phyloP scores from a whole-genome alignment of 805 yeast species.

The Metschnikowia sp. region DNA sequence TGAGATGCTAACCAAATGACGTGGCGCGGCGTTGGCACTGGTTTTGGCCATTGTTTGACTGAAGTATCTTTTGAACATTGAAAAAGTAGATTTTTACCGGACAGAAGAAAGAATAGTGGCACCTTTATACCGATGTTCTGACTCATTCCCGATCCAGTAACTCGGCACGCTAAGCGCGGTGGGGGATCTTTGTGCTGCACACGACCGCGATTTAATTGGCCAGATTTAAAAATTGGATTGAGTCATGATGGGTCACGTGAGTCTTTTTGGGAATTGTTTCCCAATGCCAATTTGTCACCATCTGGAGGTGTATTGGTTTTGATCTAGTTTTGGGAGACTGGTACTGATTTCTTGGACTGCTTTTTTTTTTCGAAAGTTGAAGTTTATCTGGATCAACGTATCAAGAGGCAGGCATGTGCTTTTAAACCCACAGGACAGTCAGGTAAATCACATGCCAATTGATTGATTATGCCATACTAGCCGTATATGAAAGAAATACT shows the following conservation, averaged over 20 bases:
- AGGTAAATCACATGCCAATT: too few species aligned
- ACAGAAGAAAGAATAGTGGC: background rate
- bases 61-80: conserved; percentile 16
- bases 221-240: background rate
- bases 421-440: too few species aligned
- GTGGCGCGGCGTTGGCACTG: conserved; percentile 24
- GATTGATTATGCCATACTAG: too few species aligned
- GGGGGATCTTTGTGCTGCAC: conserved; percentile 13
- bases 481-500: too few species aligned
- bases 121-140: conserved; percentile 4
- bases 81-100: background rate
- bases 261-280: too few species aligned
- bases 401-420: too few species aligned
- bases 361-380: too few species aligned
- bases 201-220: conserved; percentile 12
- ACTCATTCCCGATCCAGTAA: conserved; percentile 18
- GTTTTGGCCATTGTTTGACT: conserved; percentile 5
- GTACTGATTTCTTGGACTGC: too few species aligned
- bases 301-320: too few species aligned
- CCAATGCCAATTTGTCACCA: too few species aligned
- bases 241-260: background rate
- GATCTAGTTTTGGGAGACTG: too few species aligned
- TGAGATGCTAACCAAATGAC: conserved; percentile 81
- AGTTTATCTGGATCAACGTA: too few species aligned
- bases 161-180: conserved; percentile 17